Percentiles rank a stretch among this genome's conserved stretches.
Conservation (phyloP, 2,329 filamentous ascomycete genomes). For the Penicillium griseofulvum region DNA sequence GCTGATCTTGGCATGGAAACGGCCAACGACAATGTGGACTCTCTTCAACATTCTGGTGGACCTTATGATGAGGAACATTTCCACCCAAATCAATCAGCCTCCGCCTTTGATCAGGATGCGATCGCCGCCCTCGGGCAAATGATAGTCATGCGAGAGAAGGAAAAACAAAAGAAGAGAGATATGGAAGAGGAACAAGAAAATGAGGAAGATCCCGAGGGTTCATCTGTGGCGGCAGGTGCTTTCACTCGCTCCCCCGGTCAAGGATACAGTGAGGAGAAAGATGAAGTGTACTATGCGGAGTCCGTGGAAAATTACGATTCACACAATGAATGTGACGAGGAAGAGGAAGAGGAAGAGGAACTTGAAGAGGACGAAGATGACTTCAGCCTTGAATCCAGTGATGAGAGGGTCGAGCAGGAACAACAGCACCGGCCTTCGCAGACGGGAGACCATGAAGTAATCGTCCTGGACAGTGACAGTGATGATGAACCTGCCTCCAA, state of each 20-base stretch:
- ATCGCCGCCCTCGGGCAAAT: constrained; percentile 2
- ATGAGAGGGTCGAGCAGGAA: constrained; percentile 11
- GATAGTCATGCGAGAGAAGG: constrained; percentile 1
- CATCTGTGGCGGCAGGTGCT: background rate
- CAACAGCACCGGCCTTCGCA: background rate
- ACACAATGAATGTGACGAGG: constrained; percentile 13
- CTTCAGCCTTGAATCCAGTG: constrained; percentile 14
- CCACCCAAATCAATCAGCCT: constrained; percentile 28
- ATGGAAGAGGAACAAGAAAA: background rate
- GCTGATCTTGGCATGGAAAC: background rate
- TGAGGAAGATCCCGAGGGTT: constrained; percentile 4
- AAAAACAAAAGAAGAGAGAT: background rate
- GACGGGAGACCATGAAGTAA: constrained; percentile 32
- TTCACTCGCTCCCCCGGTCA: background rate
- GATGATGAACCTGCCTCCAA: constrained; percentile 34
- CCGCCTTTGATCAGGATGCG: background rate
- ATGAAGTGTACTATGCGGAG: constrained; percentile 8
- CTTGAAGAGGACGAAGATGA: constrained; percentile 15
- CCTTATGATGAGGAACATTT: constrained; percentile 8
- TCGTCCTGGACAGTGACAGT: constrained; percentile 45
- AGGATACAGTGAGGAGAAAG: constrained; percentile 6
- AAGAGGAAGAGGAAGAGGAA: too few species aligned
- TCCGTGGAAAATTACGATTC: constrained; percentile 6
- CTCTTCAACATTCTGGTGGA: background rate
- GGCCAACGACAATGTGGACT: background rate